Conservation (phyloP, 106 monocot species). For the Iris macrosiphon region DNA sequence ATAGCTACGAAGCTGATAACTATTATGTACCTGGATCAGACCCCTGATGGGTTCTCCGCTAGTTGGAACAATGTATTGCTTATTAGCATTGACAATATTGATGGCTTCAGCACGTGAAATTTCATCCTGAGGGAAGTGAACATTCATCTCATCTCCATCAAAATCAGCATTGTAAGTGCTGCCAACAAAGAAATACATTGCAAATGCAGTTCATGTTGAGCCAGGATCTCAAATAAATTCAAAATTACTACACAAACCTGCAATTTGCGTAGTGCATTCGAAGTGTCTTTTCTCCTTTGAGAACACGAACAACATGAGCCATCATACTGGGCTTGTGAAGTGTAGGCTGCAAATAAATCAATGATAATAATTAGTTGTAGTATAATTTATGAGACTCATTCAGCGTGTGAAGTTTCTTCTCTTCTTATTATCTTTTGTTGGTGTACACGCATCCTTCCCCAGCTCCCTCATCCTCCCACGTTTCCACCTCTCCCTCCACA, state of each 20-base stretch:
- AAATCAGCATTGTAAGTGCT: slow-evolving; percentile 99
- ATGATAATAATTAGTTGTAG: no score
- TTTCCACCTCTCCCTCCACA: no score
- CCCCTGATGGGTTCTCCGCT: slow-evolving; percentile 92
- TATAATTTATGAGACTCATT: no score
- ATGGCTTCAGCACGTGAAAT: slow-evolving; percentile 87
- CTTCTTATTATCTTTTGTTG: no score
- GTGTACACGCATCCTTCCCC: no score
- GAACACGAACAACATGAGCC: slow-evolving; percentile 83
- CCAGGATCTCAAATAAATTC: not conserved
- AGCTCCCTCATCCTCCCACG: no score
- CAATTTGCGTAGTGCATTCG: slow-evolving; percentile 99
- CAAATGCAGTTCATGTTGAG: not conserved
- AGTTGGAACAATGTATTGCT: slow-evolving; percentile 79
- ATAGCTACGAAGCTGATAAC: not conserved
- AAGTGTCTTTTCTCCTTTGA: slow-evolving; percentile 86
- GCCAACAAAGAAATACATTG: slow-evolving; percentile 10
- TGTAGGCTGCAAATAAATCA: slow-evolving; percentile 59
- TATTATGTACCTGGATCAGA: slow-evolving; percentile 71
- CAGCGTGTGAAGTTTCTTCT: no score
- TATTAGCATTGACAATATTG: slow-evolving; percentile 90
- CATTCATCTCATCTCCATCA: slow-evolving; percentile 99
- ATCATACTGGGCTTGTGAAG: slow-evolving; percentile 99
- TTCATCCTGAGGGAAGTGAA: slow-evolving; percentile 97
- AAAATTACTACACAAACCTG: slow-evolving; percentile 40